phyloP scores from a whole-genome alignment of 2,329 filamentous ascomycete species.

The Exutisphaerella laricina region DNA sequence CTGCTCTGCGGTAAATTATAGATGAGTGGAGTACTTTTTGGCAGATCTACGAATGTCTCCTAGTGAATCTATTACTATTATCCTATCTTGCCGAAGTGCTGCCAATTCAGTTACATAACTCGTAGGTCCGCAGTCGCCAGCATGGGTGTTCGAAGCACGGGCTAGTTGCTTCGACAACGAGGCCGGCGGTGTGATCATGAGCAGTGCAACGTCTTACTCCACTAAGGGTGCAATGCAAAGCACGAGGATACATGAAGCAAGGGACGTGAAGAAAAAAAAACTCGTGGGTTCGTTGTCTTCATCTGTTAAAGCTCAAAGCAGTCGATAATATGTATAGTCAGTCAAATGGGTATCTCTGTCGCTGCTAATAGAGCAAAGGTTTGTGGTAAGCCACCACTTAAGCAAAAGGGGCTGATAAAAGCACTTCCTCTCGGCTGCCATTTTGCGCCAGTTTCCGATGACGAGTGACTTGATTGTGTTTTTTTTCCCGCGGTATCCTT shows the following conservation, averaged over 20 bases:
- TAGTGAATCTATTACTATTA: too few species aligned
- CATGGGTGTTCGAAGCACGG: too few species aligned
- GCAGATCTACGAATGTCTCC: too few species aligned
- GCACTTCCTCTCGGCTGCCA: too few species aligned
- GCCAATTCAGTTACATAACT: too few species aligned
- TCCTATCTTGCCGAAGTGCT: too few species aligned
- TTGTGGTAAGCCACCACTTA: not conserved
- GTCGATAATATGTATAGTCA: conserved; percentile 1
- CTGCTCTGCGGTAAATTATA: too few species aligned
- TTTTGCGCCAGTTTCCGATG: too few species aligned
- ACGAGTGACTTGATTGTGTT: too few species aligned
- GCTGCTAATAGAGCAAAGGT: conserved; percentile 5
- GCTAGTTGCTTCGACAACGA: not conserved
- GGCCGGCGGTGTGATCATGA: not conserved
- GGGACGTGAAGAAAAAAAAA: not conserved
- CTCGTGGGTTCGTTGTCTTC: not conserved
- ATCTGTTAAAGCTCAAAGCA: not conserved
- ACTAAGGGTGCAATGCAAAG: not conserved
- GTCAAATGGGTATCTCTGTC: conserved; percentile 7
- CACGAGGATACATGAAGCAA: conserved; percentile 1
- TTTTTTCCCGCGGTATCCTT: conserved; percentile 5
- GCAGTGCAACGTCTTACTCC: not conserved
- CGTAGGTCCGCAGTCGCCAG: too few species aligned
- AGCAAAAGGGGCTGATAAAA: too few species aligned
- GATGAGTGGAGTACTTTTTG: too few species aligned